A percentile compares a stretch with the other conserved stretches of the same genome.
These are phyloP conservation scores for Puccinia novopanici DNA, from an alignment of 1,284 basidiomycete species.

Conservation along the genomic window DNA sequence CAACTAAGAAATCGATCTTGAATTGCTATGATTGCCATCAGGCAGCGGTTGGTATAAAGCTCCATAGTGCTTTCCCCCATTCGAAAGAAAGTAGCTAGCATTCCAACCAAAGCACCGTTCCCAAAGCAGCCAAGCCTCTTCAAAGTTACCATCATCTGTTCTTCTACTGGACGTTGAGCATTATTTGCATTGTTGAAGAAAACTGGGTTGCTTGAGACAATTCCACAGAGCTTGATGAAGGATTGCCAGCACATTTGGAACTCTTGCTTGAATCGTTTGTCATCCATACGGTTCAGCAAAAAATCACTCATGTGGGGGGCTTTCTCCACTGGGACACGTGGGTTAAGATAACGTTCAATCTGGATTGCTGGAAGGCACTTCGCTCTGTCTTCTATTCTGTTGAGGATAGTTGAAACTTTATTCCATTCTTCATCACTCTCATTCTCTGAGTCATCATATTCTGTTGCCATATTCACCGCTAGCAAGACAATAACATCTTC, in stretches of 20 bases:
- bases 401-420: neutral
- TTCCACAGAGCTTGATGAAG: neutral
- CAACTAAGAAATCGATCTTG: neutral
- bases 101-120: neutral
- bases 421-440: neutral
- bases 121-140: slow-evolving; percentile 14
- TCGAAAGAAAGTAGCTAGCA: neutral
- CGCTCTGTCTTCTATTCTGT: neutral
- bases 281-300: neutral
- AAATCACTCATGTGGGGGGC: neutral
- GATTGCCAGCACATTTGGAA: neutral
- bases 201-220: neutral
- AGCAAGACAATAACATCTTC: neutral
- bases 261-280: neutral
- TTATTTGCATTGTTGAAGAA: neutral
- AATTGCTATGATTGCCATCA: neutral
- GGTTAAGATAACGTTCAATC: neutral
- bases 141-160: slow-evolving; percentile 12
- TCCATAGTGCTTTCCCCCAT: neutral
- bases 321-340: too few species aligned
- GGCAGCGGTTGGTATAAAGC: neutral
- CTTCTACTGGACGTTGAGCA: neutral
- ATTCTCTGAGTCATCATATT: neutral
- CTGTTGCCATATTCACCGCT: neutral
- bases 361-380: neutral